Percentiles rank a stretch among this genome's conserved stretches.
These are phyloP conservation scores for Rhexocercosporidium sp. DNA, from an alignment of 2,329 filamentous ascomycete species.

Conservation along the genomic window DNA sequence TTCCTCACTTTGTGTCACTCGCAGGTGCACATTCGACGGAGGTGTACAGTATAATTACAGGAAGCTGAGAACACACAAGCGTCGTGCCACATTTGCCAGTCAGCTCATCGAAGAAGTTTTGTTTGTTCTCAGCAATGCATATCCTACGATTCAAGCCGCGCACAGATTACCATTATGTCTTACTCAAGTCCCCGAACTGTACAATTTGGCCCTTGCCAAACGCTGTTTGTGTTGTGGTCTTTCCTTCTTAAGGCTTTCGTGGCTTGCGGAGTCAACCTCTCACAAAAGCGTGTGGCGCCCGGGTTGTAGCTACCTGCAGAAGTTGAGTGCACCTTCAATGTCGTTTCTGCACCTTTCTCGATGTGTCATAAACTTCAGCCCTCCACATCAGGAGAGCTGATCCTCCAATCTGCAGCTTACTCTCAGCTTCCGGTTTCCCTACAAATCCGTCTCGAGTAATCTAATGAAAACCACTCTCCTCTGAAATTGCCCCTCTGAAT, in stretches of 20 bases:
- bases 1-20: no score
- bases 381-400: conserved; percentile 4
- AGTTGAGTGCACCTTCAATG: background rate
- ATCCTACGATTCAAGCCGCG: no score
- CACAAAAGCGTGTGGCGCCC: background rate
- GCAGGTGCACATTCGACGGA: no score
- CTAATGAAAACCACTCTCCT: background rate
- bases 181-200: no score
- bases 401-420: background rate
- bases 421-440: background rate
- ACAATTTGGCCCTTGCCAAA: no score
- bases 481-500: background rate
- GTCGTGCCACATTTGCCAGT: no score
- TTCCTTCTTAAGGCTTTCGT: background rate
- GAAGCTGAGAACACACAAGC: no score
- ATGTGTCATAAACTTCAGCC: conserved; percentile 1
- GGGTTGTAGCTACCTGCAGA: background rate
- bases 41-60: no score
- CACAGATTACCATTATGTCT: no score
- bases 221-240: background rate
- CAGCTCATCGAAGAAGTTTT: no score
- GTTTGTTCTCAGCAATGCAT: no score
- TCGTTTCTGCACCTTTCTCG: background rate
- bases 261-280: conserved; percentile 2
- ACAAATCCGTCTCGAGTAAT: background rate